A percentile compares a stretch with the other conserved stretches of the same genome.
These are phyloP conservation scores for Bolboschoenoplectus hybrid DNA, from an alignment of 202 grass and related monocot species.

Conservation along the genomic window DNA sequence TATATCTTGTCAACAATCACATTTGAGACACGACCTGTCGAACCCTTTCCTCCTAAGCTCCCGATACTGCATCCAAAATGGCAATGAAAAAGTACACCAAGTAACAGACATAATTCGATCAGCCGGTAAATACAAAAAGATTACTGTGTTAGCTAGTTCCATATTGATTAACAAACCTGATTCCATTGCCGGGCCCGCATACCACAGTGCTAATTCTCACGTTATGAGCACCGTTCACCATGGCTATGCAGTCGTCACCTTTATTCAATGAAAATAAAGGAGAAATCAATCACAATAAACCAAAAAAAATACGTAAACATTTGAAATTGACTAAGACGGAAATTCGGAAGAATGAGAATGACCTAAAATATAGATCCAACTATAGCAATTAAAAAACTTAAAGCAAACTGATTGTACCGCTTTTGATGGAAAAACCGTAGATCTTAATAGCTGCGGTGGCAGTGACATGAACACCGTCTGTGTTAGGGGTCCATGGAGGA, in stretches of 20 bases:
- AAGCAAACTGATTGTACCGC: constrained; percentile 29
- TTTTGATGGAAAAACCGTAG: constrained; percentile 38
- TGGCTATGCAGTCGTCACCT: constrained; percentile 65
- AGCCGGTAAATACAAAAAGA: constrained; percentile 28
- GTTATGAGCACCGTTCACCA: constrained; percentile 38
- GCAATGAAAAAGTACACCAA: constrained; percentile 15
- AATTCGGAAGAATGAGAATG: not conserved
- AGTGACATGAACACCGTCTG: constrained; percentile 59
- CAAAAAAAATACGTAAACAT: not conserved
- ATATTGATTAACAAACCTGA: constrained; percentile 42
- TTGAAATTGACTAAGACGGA: not conserved
- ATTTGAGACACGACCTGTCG: constrained; percentile 40
- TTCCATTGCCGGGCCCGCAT: constrained; percentile 61
- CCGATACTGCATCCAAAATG: constrained; percentile 41
- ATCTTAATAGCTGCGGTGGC: constrained; percentile 42
- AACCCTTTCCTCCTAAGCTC: constrained; percentile 44
- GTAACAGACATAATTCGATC: not conserved
- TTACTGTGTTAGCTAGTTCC: not conserved
- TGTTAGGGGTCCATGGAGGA: constrained; percentile 51
- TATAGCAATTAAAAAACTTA: not conserved
- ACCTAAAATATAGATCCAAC: not conserved
- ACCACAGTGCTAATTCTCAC: constrained; percentile 36
- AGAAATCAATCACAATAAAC: constrained; percentile 9
- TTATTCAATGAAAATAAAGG: not conserved
- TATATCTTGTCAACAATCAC: constrained; percentile 41